Evolutionary conservation across 345 rosid species (phyloP).

Genomic region (Euphorbia lathyris): DNA sequence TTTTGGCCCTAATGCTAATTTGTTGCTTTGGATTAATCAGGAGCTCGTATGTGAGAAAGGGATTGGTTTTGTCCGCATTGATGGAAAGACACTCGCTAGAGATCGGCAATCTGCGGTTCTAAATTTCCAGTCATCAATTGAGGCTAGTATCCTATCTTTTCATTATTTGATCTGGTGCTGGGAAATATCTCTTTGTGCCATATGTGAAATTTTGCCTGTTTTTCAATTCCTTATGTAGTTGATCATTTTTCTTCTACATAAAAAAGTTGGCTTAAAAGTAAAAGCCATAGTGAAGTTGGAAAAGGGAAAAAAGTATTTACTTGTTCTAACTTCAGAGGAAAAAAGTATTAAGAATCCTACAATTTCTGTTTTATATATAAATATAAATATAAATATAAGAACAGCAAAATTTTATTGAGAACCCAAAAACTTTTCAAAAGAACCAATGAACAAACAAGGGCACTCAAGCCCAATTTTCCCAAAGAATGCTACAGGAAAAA

Average conservation of each 20-base stretch:
- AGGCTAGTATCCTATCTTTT: slow-evolving; percentile 36
- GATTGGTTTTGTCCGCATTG: slow-evolving; percentile 81
- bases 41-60: slow-evolving; percentile 83
- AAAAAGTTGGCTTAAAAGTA: not conserved
- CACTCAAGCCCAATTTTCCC: too few relatives aligned
- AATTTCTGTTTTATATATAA: too few relatives aligned
- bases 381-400: too few relatives aligned
- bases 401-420: too few relatives aligned
- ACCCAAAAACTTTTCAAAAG: too few relatives aligned
- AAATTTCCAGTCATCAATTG: slow-evolving; percentile 61
- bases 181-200: not conserved
- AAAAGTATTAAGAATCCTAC: not conserved
- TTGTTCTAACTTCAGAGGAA: not conserved
- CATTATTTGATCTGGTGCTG: slow-evolving; percentile 1
- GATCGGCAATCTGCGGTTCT: slow-evolving; percentile 86
- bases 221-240: not conserved
- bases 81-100: slow-evolving; percentile 82
- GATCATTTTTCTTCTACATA: not conserved
- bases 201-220: not conserved
- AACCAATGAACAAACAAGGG: too few relatives aligned
- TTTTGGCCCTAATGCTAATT: not conserved
- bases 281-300: not conserved
- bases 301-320: not conserved
- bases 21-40: slow-evolving; percentile 37
- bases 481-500: too few relatives aligned